These are phyloP conservation scores for Capsicum baccatum DNA, from an alignment of 257 asterid genomes.

Conservation along the genomic window DNA sequence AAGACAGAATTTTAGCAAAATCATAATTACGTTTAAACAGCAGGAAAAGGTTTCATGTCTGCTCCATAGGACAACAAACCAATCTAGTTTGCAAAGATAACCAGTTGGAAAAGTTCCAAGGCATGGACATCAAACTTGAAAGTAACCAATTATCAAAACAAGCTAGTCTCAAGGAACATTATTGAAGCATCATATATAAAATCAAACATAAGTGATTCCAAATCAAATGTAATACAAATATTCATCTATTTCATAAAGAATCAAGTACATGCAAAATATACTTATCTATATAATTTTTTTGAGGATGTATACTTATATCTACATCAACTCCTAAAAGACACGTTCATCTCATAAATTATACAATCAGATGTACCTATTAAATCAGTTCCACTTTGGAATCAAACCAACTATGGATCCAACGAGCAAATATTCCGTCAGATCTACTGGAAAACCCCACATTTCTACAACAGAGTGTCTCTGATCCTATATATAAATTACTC, in stretches of 20 bases:
- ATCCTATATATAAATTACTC: neutral
- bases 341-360: neutral
- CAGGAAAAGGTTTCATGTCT: neutral
- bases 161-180: neutral
- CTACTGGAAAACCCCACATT: too few species aligned
- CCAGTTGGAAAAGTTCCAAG: neutral
- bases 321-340: too few species aligned
- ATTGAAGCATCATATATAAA: neutral
- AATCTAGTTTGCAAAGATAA: neutral
- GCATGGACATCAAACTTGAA: too few species aligned
- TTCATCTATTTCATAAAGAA: neutral
- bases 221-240: neutral
- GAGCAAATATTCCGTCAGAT: too few species aligned
- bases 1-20: neutral
- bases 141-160: neutral
- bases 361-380: neutral
- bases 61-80: neutral
- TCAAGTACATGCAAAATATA: neutral
- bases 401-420: too few species aligned
- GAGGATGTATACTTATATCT: too few species aligned
- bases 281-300: too few species aligned
- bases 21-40: neutral
- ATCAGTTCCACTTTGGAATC: neutral
- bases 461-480: too few species aligned
- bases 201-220: too few species aligned